Evolutionary conservation across 306 rosid genomes (phyloP), one percentile per base, ranked within the genome.

Genomic region (Quercus glauca): DNA sequence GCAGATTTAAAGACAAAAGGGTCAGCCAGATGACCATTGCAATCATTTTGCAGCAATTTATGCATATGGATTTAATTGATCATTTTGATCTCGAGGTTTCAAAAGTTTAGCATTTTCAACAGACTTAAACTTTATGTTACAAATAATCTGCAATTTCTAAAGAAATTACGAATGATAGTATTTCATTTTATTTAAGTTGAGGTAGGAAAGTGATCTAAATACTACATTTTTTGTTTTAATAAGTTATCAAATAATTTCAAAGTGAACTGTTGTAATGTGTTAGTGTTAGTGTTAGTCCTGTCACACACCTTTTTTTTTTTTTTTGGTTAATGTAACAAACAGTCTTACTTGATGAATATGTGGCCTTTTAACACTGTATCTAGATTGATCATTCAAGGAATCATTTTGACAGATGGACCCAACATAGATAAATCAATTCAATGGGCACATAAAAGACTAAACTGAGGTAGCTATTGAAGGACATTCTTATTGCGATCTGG

Each of bases 21-120:
- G 14, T 56, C 37, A 70, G 31, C 59, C 58, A 73, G 45, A 23
- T 45, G 74, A 67, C 69, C 55, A 64, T 65, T 71, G 73, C 71
- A 73, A 63, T 51, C n/a, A 21, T 71, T 67, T 63, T 71, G 55
- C 68, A 69, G 37, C 59, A 77, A 8, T 26, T 51, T 17, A 49
- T 15, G 20, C 11, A 18, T 19, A 51, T 35, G 52, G 23, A 55
- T 33, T 41, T 69, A 69, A 71, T 53, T 15, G 1, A 64, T 15
- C 41, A 29, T 29, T 64, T 64, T 28, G 70, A 64, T 29, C 21
- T 29, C n/a, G 72, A 67, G 52, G 26, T 8, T 3, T 2, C 1
- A 14, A 67, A 17, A 17, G 15, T 5, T 28, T 21, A 23, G 31
- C 65, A 59, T 23, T 59, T 49, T 12, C 53, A 49, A 2, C 53